Conservation (phyloP, 768 basidiomycete genomes). For the Dioszegia crocea region DNA sequence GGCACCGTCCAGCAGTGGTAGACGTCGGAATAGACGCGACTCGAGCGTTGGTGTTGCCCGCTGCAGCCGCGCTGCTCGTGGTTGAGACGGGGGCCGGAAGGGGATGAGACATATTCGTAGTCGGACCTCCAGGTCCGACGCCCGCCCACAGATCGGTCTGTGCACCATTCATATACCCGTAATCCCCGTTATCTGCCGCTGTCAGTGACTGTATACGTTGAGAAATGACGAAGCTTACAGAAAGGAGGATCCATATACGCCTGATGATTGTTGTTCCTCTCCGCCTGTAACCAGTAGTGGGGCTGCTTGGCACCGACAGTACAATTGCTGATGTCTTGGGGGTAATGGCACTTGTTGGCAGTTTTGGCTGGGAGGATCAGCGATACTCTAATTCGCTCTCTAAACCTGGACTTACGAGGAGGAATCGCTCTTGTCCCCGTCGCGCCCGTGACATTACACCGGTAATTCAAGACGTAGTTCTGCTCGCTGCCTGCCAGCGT, state of each 20-base stretch:
- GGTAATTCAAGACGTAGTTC: conserved; percentile 37
- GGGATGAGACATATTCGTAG: neutral
- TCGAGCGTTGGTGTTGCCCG: neutral
- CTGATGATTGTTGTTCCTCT: conserved; percentile 43
- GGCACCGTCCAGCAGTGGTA: neutral
- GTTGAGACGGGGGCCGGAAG: neutral
- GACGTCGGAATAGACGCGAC: neutral
- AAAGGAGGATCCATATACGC: conserved; percentile 44
- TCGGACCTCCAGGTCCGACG: neutral
- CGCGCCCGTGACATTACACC: conserved; percentile 45
- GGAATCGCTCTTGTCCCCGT: conserved; percentile 33
- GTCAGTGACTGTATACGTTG: neutral
- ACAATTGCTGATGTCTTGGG: conserved; percentile 42
- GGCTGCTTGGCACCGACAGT: conserved; percentile 46
- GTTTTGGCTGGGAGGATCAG: conserved; percentile 28
- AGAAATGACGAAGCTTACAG: conserved; percentile 18
- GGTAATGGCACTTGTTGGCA: conserved; percentile 45
- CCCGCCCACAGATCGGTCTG: conserved; percentile 45
- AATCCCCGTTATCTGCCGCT: conserved; percentile 38
- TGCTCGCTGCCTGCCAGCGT: conserved; percentile 37
- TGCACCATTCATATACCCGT: conserved; percentile 49
- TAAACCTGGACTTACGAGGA: conserved; percentile 26
- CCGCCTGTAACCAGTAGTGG: conserved; percentile 45
- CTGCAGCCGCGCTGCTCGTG: neutral
- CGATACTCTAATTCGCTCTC: neutral